A percentile compares a stretch with the other conserved stretches of the same genome.
These are phyloP conservation scores for Ormosia semicastrata DNA, from an alignment of 306 rosid genomes.

Conservation along the genomic window DNA sequence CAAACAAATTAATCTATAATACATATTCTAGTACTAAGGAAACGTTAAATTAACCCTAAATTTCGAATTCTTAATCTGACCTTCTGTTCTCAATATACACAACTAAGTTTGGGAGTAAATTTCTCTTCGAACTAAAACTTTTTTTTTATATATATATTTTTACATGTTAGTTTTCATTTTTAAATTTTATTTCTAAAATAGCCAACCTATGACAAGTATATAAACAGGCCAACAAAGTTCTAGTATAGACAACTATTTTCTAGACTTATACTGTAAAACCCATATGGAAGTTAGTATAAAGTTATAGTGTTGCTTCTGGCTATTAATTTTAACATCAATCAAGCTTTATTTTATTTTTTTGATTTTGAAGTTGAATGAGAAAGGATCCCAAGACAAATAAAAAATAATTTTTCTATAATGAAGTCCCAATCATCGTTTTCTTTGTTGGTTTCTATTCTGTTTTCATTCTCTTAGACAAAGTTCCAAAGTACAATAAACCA, in stretches of 20 bases:
- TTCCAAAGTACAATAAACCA: conserved; percentile 43
- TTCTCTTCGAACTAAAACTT: neutral
- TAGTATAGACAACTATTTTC: conserved; percentile 9
- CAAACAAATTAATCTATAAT: neutral
- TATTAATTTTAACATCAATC: conserved; percentile 19
- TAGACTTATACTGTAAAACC: neutral
- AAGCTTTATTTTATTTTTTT: neutral
- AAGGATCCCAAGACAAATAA: neutral
- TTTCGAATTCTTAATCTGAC: neutral
- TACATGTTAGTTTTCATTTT: neutral
- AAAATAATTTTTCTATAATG: neutral
- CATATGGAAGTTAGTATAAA: conserved; percentile 28
- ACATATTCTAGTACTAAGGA: neutral
- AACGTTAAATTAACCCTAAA: neutral
- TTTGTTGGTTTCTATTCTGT: conserved; percentile 38
- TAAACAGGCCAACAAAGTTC: conserved; percentile 16
- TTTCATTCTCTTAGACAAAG: conserved; percentile 39
- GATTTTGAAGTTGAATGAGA: conserved; percentile 4
- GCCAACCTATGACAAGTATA: neutral
- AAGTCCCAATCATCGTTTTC: conserved; percentile 38
- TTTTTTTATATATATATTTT: too few relatives aligned
- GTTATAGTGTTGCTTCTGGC: neutral
- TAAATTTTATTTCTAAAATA: neutral
- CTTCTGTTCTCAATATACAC: neutral
- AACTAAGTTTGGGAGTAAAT: neutral